Evolutionary conservation across 2,329 filamentous ascomycete genomes (phyloP), one percentile per base, ranked within the genome.

Genomic region (Rosellinia necatrix): DNA sequence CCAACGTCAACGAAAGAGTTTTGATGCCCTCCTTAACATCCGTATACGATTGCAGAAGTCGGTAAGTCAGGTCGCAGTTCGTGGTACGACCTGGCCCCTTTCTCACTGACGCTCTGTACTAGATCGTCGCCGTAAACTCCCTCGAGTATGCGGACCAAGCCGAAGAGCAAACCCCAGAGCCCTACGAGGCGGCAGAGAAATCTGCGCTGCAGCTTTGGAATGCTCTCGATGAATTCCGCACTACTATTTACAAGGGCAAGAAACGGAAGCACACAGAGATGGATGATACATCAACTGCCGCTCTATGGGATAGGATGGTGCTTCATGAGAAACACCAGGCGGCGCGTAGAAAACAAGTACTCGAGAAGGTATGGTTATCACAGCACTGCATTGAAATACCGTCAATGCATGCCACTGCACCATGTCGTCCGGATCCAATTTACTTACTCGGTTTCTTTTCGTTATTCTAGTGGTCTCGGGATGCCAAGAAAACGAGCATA

Each of bases 21-120:
- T 96, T 68, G 93, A 97, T 65, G 85, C 90, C 0, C 83, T 97
- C 1, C 81, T 99, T 27, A 96, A 96, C 74, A 83, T 92, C 12
- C 87, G 94, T 17, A 97, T 99, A 68, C 90, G 93, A 58, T 76
- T 99, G 15, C 96, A 99, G 72, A 97, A 97, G 72, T 91, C 90
- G 1, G 59, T 53, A 62, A 57, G 59, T 57, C 13, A 32, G 19
- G 15, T 9, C 24, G 13, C 5, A 15, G 22, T 17, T 17, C 17
- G 19, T 8, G 6, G 9, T 41, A 17, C 10, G 3, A 38, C n/a
- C 15, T 15, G 15, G 19, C n/a, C 9, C 25, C 12, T n/a, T n/a
- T n/a, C n/a, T n/a, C 3, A 19, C 43, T 53, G 21, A 58, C 42
- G 3, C 24, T 34, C 13, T n/a, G 9, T 52, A 48, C 22, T 8